Conservation (phyloP, 1,284 basidiomycete genomes). For the Phylloporus sp. region DNA sequence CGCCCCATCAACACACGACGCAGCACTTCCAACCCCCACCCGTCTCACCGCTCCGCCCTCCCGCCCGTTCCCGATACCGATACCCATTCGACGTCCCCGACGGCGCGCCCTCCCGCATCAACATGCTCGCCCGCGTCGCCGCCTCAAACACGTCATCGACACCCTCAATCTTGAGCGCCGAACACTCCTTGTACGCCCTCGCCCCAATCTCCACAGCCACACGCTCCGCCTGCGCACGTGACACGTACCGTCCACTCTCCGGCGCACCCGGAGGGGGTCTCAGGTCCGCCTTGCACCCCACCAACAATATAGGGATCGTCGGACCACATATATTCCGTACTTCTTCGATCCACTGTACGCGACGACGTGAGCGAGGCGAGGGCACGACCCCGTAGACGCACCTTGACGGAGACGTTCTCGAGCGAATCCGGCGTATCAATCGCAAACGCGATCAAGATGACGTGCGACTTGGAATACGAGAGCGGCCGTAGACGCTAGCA, state of each 20-base stretch:
- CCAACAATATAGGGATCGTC: slow-evolving; percentile 80
- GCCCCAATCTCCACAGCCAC: slow-evolving; percentile 85
- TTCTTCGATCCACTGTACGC: slow-evolving; percentile 91
- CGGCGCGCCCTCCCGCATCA: slow-evolving; percentile 84
- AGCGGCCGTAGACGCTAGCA: slow-evolving; percentile 92
- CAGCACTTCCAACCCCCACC: slow-evolving; percentile 59
- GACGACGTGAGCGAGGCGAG: too few relatives aligned
- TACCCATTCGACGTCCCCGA: slow-evolving; percentile 48
- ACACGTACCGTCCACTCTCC: slow-evolving; percentile 56
- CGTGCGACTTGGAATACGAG: slow-evolving; percentile 97
- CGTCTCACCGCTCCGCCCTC: slow-evolving; percentile 39
- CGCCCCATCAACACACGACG: slow-evolving; percentile 51
- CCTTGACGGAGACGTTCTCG: slow-evolving; percentile 95
- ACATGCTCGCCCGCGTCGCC: slow-evolving; percentile 91
- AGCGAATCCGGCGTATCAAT: slow-evolving; percentile 97
- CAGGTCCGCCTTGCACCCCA: slow-evolving; percentile 87
- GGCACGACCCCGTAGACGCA: slow-evolving; percentile 29
- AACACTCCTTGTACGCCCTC: slow-evolving; percentile 92
- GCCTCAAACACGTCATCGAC: slow-evolving; percentile 96
- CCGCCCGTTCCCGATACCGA: slow-evolving; percentile 25
- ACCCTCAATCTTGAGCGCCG: slow-evolving; percentile 88
- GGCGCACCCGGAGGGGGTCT: slow-evolving; percentile 60
- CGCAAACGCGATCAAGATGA: slow-evolving; percentile 96
- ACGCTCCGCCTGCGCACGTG: slow-evolving; percentile 75
- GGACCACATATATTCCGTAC: slow-evolving; percentile 91